phyloP scores from a whole-genome alignment of 192 early-diverging fungal genomes.

The Jimgerdemannia flammicorona region DNA sequence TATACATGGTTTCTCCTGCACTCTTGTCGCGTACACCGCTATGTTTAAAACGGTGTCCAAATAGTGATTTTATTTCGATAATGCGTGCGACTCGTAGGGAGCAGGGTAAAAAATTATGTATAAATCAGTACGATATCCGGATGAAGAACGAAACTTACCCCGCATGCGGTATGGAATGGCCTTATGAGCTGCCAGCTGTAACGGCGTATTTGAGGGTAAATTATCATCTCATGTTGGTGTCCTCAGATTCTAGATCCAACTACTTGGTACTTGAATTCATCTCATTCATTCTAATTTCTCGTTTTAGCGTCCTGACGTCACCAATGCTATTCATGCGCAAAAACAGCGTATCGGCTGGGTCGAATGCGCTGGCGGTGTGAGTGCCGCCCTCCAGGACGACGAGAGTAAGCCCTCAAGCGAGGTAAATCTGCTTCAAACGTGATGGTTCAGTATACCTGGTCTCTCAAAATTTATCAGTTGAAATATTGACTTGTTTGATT shows the following conservation, averaged over 20 bases:
- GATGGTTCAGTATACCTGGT: neutral
- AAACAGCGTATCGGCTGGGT: slow-evolving; percentile 41
- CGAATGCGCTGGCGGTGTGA: slow-evolving; percentile 59
- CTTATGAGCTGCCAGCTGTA: slow-evolving; percentile 43
- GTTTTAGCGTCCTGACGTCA: slow-evolving; percentile 44
- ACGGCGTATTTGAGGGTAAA: slow-evolving; percentile 48
- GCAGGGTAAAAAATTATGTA: slow-evolving; percentile 24
- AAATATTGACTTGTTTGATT: too few relatives aligned
- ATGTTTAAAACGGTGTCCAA: too few relatives aligned
- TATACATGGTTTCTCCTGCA: too few relatives aligned
- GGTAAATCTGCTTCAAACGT: slow-evolving; percentile 31
- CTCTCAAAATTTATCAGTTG: neutral
- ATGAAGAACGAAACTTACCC: slow-evolving; percentile 35
- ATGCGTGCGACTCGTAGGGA: too few relatives aligned
- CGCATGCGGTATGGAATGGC: slow-evolving; percentile 51
- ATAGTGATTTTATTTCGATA: too few relatives aligned
- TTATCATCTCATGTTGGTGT: too few relatives aligned
- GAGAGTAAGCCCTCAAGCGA: slow-evolving; percentile 48
- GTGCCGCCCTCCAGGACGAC: slow-evolving; percentile 39
- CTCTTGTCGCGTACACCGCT: too few relatives aligned
- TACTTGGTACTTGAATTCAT: neutral
- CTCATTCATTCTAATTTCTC: too few relatives aligned
- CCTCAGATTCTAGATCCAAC: too few relatives aligned
- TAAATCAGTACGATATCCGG: slow-evolving; percentile 59
- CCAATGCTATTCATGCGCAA: slow-evolving; percentile 51